Evolutionary conservation across 176 grass and related monocot species (phyloP), one percentile per base, ranked within the genome.

Genomic region (Miscanthus lutarioriparius): DNA sequence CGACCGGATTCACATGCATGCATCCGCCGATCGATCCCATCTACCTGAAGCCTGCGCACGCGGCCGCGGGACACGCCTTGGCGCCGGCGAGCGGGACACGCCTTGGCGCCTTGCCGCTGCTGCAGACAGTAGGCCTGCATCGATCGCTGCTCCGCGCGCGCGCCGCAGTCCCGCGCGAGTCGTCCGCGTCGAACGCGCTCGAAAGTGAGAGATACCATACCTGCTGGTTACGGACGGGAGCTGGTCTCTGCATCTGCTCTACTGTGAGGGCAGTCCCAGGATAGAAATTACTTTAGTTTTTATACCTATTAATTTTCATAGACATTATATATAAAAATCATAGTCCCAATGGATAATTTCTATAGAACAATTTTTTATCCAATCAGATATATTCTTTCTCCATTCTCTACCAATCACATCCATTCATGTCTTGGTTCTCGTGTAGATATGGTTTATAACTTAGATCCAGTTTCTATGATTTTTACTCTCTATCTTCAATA

Each of bases 211-310:
- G 48, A 82, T 37, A 1, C 72, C 11, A 82, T 45, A 1, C 65
- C 8, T 58, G 73, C 86, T 78, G 64, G 64, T 15, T 10, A 64
- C 78, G 41, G 72, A 82, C 78, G 83, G 43, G 33, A n/a, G 47
- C 69, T 20, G 44, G 38, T 12, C 2, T 53, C 73, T 75, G 72
- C 26, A 32, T 62, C 56, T 37, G 40, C 47, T 12, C 61, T 67
- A n/a, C n/a, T n/a, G n/a, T n/a, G n/a, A n/a, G n/a, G n/a, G n/a
- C n/a, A n/a, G n/a, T n/a, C n/a, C n/a, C n/a, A n/a, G n/a, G n/a
- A n/a, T n/a, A n/a, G n/a, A n/a, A n/a, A n/a, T n/a, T n/a, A n/a
- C n/a, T n/a, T n/a, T n/a, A n/a, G n/a, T n/a, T n/a, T n/a, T n/a
- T n/a, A n/a, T n/a, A n/a, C n/a, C n/a, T n/a, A n/a, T n/a, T n/a